Conservation (phyloP, 306 rosid genomes). For the Sechiopsis laciniata region DNA sequence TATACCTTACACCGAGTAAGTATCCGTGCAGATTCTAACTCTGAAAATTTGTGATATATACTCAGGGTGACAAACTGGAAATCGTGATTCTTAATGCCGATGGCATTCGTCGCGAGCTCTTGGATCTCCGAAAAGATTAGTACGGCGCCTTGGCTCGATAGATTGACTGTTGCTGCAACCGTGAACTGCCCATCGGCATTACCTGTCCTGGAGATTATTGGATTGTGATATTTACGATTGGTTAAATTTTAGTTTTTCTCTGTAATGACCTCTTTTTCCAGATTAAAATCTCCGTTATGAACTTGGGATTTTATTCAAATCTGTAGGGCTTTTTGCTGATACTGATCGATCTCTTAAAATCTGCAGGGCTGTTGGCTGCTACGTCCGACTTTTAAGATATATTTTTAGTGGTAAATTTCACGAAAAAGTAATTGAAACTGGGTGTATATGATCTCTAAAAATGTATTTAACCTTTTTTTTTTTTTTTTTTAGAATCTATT, state of each 20-base stretch:
- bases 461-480: neutral
- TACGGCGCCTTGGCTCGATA: conserved; percentile 22
- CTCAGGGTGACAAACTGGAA: conserved; percentile 80
- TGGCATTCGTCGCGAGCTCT: conserved; percentile 55
- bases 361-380: conserved; percentile 6
- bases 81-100: conserved; percentile 55
- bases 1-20: neutral
- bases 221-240: neutral
- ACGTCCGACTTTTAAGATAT: neutral
- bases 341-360: neutral
- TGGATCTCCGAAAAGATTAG: conserved; percentile 79
- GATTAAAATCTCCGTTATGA: neutral
- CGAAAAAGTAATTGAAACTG: neutral
- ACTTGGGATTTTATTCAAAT: conserved; percentile 12
- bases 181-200: neutral
- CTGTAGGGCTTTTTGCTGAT: neutral
- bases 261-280: conserved; percentile 17
- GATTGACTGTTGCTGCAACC: conserved; percentile 27
- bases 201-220: conserved; percentile 1
- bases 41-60: conserved; percentile 20
- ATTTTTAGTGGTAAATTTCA: neutral
- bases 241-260: neutral
- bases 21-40: neutral
- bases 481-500: no score
- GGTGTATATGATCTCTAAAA: neutral